Evolutionary conservation across 202 grass and related monocot species (phyloP).

Genomic region (Musa balbisiana): DNA sequence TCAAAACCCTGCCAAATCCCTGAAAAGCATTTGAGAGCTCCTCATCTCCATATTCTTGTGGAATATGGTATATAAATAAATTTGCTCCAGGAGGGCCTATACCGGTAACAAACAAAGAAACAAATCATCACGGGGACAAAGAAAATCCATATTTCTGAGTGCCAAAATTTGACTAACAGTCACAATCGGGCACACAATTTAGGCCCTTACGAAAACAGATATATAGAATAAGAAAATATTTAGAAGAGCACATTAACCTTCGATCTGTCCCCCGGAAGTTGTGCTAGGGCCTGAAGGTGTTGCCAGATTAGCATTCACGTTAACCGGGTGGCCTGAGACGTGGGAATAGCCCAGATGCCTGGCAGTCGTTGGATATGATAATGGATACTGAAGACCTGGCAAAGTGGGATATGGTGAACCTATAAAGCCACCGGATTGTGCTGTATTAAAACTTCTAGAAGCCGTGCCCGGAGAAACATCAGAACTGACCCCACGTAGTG

Average conservation of each 20-base stretch:
- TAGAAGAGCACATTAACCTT: constrained; percentile 41
- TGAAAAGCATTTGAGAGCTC: constrained; percentile 84
- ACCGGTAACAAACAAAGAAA: constrained; percentile 23
- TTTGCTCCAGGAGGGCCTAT: constrained; percentile 95
- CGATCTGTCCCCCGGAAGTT: constrained; percentile 51
- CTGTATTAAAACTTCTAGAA: constrained; percentile 60
- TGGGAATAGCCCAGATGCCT: constrained; percentile 44
- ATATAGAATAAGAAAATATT: background rate
- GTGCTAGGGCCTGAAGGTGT: constrained; percentile 34
- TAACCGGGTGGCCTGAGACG: constrained; percentile 29
- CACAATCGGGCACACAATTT: constrained; percentile 2
- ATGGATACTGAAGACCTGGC: constrained; percentile 14
- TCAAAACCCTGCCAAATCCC: constrained; percentile 84
- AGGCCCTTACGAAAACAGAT: background rate
- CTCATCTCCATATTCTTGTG: constrained; percentile 86
- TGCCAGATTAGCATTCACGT: constrained; percentile 29
- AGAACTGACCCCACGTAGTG: constrained; percentile 49
- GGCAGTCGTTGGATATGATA: constrained; percentile 6
- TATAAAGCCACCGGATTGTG: constrained; percentile 19
- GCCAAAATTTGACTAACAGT: background rate
- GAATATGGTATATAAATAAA: constrained; percentile 99
- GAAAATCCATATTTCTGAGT: background rate
- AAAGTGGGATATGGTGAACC: constrained; percentile 10
- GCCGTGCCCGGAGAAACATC: constrained; percentile 52
- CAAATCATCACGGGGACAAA: background rate